Conservation (phyloP, 164 flowering plant species). For the Piper betle region DNA sequence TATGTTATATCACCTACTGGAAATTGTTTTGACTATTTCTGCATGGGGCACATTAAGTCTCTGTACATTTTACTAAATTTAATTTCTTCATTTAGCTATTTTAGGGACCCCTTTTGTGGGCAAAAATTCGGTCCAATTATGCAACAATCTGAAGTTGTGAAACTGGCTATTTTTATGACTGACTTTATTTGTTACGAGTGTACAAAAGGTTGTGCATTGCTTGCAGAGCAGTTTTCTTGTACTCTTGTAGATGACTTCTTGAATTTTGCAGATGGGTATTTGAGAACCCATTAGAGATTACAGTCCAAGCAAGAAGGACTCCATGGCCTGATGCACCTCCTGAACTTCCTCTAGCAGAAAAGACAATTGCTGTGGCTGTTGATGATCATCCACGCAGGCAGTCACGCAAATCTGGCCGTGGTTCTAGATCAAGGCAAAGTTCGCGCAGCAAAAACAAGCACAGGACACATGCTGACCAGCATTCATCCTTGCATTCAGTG, state of each 20-base stretch:
- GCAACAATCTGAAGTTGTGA: background rate
- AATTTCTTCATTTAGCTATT: background rate
- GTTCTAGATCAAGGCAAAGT: constrained; percentile 45
- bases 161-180: background rate
- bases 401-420: constrained; percentile 20
- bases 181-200: no score
- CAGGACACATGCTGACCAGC: constrained; percentile 32
- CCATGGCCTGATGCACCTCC: constrained; percentile 98
- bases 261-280: constrained; percentile 62
- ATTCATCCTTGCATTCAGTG: constrained; percentile 12
- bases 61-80: background rate
- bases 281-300: constrained; percentile 77
- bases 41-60: background rate
- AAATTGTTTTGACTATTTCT: no score
- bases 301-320: constrained; percentile 86
- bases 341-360: constrained; percentile 50
- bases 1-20: no score
- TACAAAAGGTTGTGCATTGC: background rate
- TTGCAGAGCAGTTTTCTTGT: background rate
- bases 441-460: constrained; percentile 58
- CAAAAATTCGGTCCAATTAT: background rate
- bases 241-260: background rate
- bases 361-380: constrained; percentile 12
- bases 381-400: constrained; percentile 36
- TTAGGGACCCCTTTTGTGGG: background rate